These are phyloP conservation scores for Seiridium unicorne DNA, from an alignment of 2,329 filamentous ascomycete genomes.

Conservation along the genomic window DNA sequence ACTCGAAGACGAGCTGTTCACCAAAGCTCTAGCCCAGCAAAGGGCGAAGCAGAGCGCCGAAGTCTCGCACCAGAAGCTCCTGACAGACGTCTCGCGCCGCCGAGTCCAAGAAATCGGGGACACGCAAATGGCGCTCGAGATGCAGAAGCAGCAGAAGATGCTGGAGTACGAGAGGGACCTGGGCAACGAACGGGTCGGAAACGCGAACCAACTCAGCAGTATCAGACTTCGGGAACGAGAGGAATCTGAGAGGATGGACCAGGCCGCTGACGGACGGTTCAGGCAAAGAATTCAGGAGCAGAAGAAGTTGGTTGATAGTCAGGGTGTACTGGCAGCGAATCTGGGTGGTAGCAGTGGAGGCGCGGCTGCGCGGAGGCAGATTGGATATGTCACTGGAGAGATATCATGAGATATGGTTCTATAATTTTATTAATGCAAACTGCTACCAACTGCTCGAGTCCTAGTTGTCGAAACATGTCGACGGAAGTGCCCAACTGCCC, in stretches of 20 bases:
- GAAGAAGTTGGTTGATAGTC: slow-evolving; percentile 46
- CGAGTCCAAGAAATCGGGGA: slow-evolving; percentile 43
- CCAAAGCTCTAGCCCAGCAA: slow-evolving; percentile 32
- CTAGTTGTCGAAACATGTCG: too few species aligned
- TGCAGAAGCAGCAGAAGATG: slow-evolving; percentile 38
- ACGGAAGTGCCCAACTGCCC: too few species aligned
- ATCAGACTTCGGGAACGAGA: slow-evolving; percentile 50
- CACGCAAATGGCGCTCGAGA: slow-evolving; percentile 45
- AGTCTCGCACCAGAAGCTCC: slow-evolving; percentile 43
- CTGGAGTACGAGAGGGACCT: slow-evolving; percentile 49
- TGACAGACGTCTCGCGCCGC: slow-evolving; percentile 45
- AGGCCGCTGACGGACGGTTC: slow-evolving; percentile 42
- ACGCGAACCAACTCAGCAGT: slow-evolving; percentile 48
- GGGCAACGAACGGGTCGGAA: slow-evolving; percentile 43
- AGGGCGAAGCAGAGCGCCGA: slow-evolving; percentile 33
- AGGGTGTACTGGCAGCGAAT: slow-evolving; percentile 35
- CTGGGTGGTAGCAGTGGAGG: slow-evolving; percentile 28
- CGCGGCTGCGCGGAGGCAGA: slow-evolving; percentile 43
- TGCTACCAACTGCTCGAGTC: too few species aligned
- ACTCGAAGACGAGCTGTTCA: slow-evolving; percentile 44
- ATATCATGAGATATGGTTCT: not conserved
- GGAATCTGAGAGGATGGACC: slow-evolving; percentile 48
- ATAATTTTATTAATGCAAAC: too few species aligned
- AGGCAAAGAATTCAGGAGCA: slow-evolving; percentile 47
- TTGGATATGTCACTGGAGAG: slow-evolving; percentile 56